These are phyloP conservation scores for Fraxinus albicans DNA, from an alignment of 305 asterid genomes.

Conservation along the genomic window DNA sequence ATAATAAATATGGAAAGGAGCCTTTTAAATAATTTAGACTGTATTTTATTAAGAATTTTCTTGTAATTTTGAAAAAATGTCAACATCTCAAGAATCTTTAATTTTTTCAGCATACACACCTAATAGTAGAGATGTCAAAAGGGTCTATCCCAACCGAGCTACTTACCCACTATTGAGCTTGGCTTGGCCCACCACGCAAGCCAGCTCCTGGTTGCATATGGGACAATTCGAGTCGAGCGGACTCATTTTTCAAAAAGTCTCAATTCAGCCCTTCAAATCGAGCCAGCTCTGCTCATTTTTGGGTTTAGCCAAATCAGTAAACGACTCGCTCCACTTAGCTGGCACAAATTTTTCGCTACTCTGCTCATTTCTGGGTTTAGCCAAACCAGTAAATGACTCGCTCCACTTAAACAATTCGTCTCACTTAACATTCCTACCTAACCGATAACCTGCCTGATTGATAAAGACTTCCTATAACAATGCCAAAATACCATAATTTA, in stretches of 20 bases:
- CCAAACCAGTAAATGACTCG: background rate
- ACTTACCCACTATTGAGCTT: background rate
- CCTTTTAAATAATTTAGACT: slow-evolving; percentile 23
- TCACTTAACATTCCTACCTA: background rate
- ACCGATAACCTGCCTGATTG: slow-evolving; percentile 52
- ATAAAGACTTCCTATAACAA: slow-evolving; percentile 35
- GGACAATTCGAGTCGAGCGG: background rate
- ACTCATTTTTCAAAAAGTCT: background rate
- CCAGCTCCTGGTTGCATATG: background rate
- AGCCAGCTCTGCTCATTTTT: no score
- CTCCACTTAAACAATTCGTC: background rate
- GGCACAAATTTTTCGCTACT: background rate
- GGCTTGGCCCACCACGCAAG: background rate
- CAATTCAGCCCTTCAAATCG: background rate
- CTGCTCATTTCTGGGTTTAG: background rate
- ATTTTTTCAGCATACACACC: slow-evolving; percentile 38
- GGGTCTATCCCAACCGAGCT: background rate
- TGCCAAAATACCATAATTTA: slow-evolving; percentile 22
- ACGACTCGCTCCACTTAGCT: background rate
- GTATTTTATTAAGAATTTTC: background rate
- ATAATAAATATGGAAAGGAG: slow-evolving; percentile 25
- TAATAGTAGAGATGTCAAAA: slow-evolving; percentile 21
- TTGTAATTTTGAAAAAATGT: slow-evolving; percentile 21
- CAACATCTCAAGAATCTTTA: slow-evolving; percentile 49
- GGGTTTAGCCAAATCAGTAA: no score